Percentiles rank a stretch among this genome's conserved stretches.
Conservation (phyloP, 1,284 basidiomycete genomes). For the Moesziomyces antarcticus region DNA sequence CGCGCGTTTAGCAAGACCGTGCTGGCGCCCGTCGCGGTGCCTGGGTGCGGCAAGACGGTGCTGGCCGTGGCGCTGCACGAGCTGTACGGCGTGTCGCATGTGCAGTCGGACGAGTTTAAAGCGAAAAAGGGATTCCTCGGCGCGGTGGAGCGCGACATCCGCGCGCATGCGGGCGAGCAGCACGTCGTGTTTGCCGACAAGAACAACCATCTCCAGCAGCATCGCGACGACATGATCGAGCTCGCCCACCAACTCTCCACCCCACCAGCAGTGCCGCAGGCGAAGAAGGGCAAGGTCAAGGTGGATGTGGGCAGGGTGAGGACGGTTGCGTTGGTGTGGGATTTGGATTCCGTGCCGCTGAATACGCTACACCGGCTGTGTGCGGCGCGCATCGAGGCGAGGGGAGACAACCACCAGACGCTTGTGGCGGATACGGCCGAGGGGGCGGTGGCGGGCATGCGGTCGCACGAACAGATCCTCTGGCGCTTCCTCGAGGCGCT, state of each 20-base stretch:
- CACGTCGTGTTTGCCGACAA: conserved; percentile 62
- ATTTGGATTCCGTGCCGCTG: conserved; percentile 49
- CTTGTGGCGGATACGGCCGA: conserved; percentile 37
- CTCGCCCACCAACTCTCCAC: conserved; percentile 21
- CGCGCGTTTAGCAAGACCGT: conserved; percentile 79
- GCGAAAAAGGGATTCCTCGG: conserved; percentile 84
- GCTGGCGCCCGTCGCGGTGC: conserved; percentile 88
- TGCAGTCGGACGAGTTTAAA: conserved; percentile 87
- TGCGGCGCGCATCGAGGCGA: conserved; percentile 42
- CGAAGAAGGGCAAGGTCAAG: conserved; percentile 4
- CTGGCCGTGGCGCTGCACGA: conserved; percentile 81
- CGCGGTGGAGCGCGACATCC: conserved; percentile 73
- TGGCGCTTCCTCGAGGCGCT: conserved; percentile 76
- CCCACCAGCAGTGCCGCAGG: background rate
- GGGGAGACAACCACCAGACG: conserved; percentile 64
- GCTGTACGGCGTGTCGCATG: conserved; percentile 81
- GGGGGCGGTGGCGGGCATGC: conserved; percentile 6
- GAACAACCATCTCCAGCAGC: conserved; percentile 65
- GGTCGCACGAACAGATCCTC: conserved; percentile 80
- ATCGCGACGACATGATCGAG: conserved; percentile 62
- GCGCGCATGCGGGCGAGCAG: conserved; percentile 2
- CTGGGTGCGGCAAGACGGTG: conserved; percentile 94
- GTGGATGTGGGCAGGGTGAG: conserved; percentile 38
- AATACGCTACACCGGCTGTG: conserved; percentile 56
- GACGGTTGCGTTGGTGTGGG: conserved; percentile 56